Base-by-base conservation (phyloP, 2,329 filamentous ascomycete species). In the Colletotrichum musicola region DNA sequence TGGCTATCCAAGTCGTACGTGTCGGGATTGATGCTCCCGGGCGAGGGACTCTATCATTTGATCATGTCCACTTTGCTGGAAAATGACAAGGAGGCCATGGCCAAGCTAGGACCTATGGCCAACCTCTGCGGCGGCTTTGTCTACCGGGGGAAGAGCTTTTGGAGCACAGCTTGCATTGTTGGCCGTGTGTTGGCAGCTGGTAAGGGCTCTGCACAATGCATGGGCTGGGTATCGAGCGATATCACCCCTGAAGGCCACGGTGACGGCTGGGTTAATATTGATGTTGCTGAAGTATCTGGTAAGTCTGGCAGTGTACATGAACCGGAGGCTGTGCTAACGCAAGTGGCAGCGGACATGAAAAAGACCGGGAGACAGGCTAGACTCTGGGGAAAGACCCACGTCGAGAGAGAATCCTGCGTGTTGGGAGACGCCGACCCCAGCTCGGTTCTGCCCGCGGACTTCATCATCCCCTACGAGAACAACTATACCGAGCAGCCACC, bases 1-100 rank as follows among this genome's bases (percentile, higher is more conserved):
- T 92, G 90, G 90, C 82, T 92, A 18, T 91, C 89, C 5, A 89
- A 89, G 75, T 90, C 88, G 25, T 92, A 91, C 72, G 80, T 92
- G 7, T 91, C 89, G 40, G 89, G 90, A 0, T 76, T 92, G 51
- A 84, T 92, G 74, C 80, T 92, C 9, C 90, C 90, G 0, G 90
- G 90, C 3, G 90, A 92, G 71, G 83, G 84, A 1, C 74, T 92
- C 30, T 84, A 85, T 58, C 89, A 91, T 74, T 86, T 90, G 67
- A 81, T 92, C 53, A 92, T 92, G 83, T 86, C 89, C 1, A 88
- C 89, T 4, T 77, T 92, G 57, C 77, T 92, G 6, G 90, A 92
- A 73, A 90, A 88, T 67, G 89, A 92, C 70, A 81, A 82, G n/a
- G 81, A 84, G 22, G 90, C 89, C 2, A 82, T 92, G 72, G 77